phyloP scores from a whole-genome alignment of 768 basidiomycete genomes.

The Tulasnella sp. region DNA sequence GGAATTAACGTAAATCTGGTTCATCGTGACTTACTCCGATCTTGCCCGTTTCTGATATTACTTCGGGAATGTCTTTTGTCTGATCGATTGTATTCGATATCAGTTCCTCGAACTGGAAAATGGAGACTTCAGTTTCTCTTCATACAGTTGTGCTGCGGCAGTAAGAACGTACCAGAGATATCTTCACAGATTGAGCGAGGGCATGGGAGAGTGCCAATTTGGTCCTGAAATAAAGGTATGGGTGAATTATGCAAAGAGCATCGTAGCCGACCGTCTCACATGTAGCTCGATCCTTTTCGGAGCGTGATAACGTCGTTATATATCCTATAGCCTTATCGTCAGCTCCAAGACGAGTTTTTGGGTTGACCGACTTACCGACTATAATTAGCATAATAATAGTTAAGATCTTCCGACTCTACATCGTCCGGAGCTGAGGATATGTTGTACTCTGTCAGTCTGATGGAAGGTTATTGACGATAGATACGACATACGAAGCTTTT shows the following conservation, averaged over 20 bases:
- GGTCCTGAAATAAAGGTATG: slow-evolving; percentile 61
- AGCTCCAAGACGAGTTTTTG: slow-evolving; percentile 33
- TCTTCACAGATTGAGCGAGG: slow-evolving; percentile 94
- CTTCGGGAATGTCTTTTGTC: slow-evolving; percentile 93
- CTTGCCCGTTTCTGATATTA: slow-evolving; percentile 91
- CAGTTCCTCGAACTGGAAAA: slow-evolving; percentile 78
- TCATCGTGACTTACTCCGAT: slow-evolving; percentile 60
- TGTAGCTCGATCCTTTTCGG: slow-evolving; percentile 91
- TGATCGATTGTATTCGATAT: slow-evolving; percentile 94
- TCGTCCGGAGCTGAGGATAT: slow-evolving; percentile 68
- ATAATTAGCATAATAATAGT: slow-evolving; percentile 96
- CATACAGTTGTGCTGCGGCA: not conserved
- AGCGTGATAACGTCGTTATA: slow-evolving; percentile 97
- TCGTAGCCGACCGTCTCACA: slow-evolving; percentile 57
- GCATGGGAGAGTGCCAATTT: slow-evolving; percentile 95
- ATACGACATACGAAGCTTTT: slow-evolving; percentile 68
- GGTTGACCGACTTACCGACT: slow-evolving; percentile 64
- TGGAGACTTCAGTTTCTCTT: not conserved
- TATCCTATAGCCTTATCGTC: slow-evolving; percentile 55
- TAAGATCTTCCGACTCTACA: slow-evolving; percentile 94
- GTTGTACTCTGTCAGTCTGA: slow-evolving; percentile 31
- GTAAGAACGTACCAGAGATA: slow-evolving; percentile 68
- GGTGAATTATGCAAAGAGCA: slow-evolving; percentile 33
- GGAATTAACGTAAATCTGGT: slow-evolving; percentile 32
- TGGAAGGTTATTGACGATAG: slow-evolving; percentile 7